Percentiles rank a stretch among this genome's conserved stretches.
phyloP scores from a whole-genome alignment of 2,329 filamentous ascomycete genomes.

The Fusarium ambrosium region DNA sequence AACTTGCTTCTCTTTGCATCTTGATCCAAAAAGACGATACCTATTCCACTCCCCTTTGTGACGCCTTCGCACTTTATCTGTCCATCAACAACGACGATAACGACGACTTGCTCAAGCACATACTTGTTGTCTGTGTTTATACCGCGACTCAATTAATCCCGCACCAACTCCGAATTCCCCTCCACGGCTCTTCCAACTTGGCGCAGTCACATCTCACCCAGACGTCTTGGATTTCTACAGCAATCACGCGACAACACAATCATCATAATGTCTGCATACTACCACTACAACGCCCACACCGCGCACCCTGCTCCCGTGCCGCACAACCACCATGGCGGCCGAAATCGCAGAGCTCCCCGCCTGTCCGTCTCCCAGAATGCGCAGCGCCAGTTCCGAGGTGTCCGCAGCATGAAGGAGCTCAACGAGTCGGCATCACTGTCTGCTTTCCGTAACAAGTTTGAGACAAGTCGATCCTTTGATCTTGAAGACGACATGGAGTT shows the following conservation, averaged over 20 bases:
- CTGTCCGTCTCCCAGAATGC: slow-evolving; percentile 84
- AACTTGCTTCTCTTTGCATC: slow-evolving; percentile 30
- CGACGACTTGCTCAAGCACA: slow-evolving; percentile 28
- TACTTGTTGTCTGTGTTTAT: slow-evolving; percentile 34
- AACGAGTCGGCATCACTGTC: slow-evolving; percentile 81
- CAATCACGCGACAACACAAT: slow-evolving; percentile 12
- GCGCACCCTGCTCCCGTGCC: slow-evolving; percentile 71
- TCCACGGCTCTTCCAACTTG: slow-evolving; percentile 25
- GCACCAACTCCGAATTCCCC: slow-evolving; percentile 40
- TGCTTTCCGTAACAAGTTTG: slow-evolving; percentile 88
- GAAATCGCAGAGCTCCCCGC: slow-evolving; percentile 86
- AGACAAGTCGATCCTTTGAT: slow-evolving; percentile 93
- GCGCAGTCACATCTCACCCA: slow-evolving; percentile 12
- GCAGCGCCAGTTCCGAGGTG: slow-evolving; percentile 88
- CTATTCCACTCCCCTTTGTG: slow-evolving; percentile 10
- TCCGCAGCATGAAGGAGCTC: slow-evolving; percentile 88
- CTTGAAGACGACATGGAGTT: slow-evolving; percentile 97
- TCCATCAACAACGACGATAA: slow-evolving; percentile 19
- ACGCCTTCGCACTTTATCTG: slow-evolving; percentile 30
- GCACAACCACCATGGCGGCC: slow-evolving; percentile 86
- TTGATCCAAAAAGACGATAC: slow-evolving; percentile 10
- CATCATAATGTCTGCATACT: slow-evolving; percentile 73
- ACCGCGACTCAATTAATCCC: slow-evolving; percentile 45
- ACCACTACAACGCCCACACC: slow-evolving; percentile 72
- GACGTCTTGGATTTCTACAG: slow-evolving; percentile 6